Evolutionary conservation across 768 basidiomycete species (phyloP).

Genomic region (Mycena leptocephala): DNA sequence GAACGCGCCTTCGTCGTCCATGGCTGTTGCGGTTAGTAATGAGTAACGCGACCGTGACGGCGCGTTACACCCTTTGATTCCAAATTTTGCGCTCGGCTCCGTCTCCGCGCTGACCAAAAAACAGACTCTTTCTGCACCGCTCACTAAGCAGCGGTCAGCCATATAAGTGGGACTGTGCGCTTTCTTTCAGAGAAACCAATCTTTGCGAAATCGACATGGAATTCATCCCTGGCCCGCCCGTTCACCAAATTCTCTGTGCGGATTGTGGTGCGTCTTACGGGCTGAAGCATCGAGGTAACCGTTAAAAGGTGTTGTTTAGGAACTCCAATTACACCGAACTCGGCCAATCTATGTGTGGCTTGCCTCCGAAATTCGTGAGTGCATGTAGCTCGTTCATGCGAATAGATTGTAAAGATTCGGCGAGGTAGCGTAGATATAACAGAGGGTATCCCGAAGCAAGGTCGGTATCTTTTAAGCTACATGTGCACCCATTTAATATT

Average conservation of each 20-base stretch:
- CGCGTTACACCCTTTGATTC: conserved; percentile 14
- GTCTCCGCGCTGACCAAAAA: conserved; percentile 9
- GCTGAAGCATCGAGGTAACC: not conserved
- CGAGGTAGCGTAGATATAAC: conserved; percentile 92
- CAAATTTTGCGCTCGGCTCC: conserved; percentile 22
- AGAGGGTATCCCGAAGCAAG: conserved; percentile 97
- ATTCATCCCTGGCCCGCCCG: conserved; percentile 80
- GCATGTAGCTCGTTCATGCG: not conserved
- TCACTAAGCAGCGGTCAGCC: conserved; percentile 1
- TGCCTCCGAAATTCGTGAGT: conserved; percentile 91
- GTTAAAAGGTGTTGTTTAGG: conserved; percentile 57
- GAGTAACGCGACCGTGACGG: not conserved
- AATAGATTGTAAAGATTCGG: not conserved
- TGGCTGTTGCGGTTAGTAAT: not conserved
- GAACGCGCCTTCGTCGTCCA: conserved; percentile 63
- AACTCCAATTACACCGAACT: conserved; percentile 91
- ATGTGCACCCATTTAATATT: not conserved
- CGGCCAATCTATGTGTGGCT: conserved; percentile 92
- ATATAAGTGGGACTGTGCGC: conserved; percentile 4
- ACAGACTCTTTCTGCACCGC: not conserved
- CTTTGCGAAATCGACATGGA: conserved; percentile 69
- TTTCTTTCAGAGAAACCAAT: not conserved
- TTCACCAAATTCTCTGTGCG: conserved; percentile 90
- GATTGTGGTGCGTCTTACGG: conserved; percentile 78
- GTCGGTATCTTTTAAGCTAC: conserved; percentile 57